A percentile compares a stretch with the other conserved stretches of the same genome.
phyloP scores from a whole-genome alignment of 2,329 filamentous ascomycete species.

The Colletotrichum graminicola region DNA sequence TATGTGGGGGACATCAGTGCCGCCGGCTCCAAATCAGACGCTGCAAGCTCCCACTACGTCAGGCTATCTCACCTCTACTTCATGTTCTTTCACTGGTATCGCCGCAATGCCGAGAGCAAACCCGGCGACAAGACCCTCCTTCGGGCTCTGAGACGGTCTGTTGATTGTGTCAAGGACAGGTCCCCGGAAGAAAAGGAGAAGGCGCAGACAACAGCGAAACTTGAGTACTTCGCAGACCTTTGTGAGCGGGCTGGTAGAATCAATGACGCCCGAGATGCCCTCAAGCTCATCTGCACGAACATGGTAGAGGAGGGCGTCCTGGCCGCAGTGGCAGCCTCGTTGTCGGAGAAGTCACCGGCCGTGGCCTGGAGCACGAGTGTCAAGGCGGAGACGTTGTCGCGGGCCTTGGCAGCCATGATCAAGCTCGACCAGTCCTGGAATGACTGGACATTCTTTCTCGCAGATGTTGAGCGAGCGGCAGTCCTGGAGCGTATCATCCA shows the following conservation, averaged over 20 bases:
- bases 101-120: conserved; percentile 52
- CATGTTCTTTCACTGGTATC: conserved; percentile 56
- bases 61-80: conserved; percentile 81
- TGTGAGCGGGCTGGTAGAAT: conserved; percentile 65
- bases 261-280: conserved; percentile 69
- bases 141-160: conserved; percentile 71
- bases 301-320: conserved; percentile 71
- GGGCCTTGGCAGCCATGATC: conserved; percentile 70
- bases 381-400: conserved; percentile 65
- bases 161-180: conserved; percentile 71
- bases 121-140: conserved; percentile 60
- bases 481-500: conserved; percentile 72
- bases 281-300: conserved; percentile 71
- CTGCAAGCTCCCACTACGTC: conserved; percentile 64
- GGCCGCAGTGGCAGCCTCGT: conserved; percentile 61
- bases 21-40: conserved; percentile 46
- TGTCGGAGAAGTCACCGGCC: conserved; percentile 63
- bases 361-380: conserved; percentile 66
- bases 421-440: conserved; percentile 69
- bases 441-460: conserved; percentile 67
- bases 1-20: conserved; percentile 59
- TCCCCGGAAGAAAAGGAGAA: conserved; percentile 67
- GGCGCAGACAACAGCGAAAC: conserved; percentile 72
- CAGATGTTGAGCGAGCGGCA: conserved; percentile 65
- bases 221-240: conserved; percentile 75